A percentile compares a stretch with the other conserved stretches of the same genome.
phyloP scores from a whole-genome alignment of 306 rosid species.

The Quercus robur region DNA sequence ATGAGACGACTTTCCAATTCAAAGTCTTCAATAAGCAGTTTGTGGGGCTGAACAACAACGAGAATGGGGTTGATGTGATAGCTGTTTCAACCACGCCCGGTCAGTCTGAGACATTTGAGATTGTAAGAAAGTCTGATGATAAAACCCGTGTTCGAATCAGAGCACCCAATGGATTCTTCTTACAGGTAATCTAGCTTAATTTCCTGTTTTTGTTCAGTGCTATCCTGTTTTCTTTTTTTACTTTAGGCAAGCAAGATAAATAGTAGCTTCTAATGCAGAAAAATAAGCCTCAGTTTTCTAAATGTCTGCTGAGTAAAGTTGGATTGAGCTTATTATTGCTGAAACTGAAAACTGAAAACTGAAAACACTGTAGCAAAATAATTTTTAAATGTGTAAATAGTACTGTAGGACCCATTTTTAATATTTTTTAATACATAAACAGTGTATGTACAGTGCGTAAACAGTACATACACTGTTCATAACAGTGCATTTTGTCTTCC shows the following conservation, averaged over 20 bases:
- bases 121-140: slow-evolving; percentile 40
- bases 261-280: not conserved
- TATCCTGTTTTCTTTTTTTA: not conserved
- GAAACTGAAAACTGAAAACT: no score
- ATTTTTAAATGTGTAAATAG: no score
- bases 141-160: slow-evolving; percentile 48
- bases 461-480: no score
- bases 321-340: no score
- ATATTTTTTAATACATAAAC: no score
- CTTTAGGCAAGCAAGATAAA: not conserved
- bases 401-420: no score
- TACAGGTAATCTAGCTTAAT: slow-evolving; percentile 37
- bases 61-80: slow-evolving; percentile 34
- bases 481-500: no score
- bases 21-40: slow-evolving; percentile 63
- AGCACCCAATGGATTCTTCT: slow-evolving; percentile 57
- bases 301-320: not conserved
- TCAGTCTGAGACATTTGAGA: slow-evolving; percentile 31
- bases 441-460: no score
- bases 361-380: no score
- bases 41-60: slow-evolving; percentile 35
- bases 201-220: not conserved
- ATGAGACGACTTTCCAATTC: slow-evolving; percentile 44
- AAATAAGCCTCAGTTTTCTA: not conserved
- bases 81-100: slow-evolving; percentile 39